Evolutionary conservation across 345 rosid species (phyloP), one percentile per base, ranked within the genome.

Genomic region (Eucalyptus sp.): DNA sequence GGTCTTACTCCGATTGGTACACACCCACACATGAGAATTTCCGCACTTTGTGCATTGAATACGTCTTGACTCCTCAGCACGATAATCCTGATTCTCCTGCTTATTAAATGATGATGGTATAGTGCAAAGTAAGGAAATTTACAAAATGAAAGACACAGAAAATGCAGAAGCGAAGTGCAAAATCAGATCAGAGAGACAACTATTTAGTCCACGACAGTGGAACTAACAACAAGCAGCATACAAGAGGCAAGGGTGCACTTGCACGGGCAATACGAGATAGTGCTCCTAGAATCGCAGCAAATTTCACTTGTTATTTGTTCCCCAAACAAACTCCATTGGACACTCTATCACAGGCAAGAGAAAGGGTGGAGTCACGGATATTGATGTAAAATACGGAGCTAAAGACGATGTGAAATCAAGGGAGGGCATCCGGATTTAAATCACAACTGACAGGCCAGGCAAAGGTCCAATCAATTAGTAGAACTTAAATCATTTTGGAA

Each of bases 11-110:
- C 98, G 94, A 90, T 92, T 97, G 33, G 99, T 98, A 92, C 99
- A 97, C 71, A 98, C 93, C 99, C 99, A 97, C 93, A 97, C 92
- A 90, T 98, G 99, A 90, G 97, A 96, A 89, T 94, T 91, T 86
- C 98, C 95, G 87, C 99, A 98, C 90, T 95, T 97, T 46, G 99
- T 96, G 94, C 99, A 98, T 58, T 98, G 99, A 91, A 98, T 97
- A 87, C 97, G 93, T 92, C 99, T 97, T 3, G 99, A 98, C 92
- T 98, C 99, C 91, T 98, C 99, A 58, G 98, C 92, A 89, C 94
- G 90, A 89, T 93, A 95, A 91, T 93, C 97, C 76, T 93, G 87
- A 92, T 89, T 91, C 88, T 89, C 94, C 98, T 97, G 94, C 93
- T 86, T 44, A 76, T 90, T 86, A 50, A 62, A 83, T 46, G 43